Evolutionary conservation across 306 rosid genomes (phyloP).

Genomic region (Citrullus colocynthis): DNA sequence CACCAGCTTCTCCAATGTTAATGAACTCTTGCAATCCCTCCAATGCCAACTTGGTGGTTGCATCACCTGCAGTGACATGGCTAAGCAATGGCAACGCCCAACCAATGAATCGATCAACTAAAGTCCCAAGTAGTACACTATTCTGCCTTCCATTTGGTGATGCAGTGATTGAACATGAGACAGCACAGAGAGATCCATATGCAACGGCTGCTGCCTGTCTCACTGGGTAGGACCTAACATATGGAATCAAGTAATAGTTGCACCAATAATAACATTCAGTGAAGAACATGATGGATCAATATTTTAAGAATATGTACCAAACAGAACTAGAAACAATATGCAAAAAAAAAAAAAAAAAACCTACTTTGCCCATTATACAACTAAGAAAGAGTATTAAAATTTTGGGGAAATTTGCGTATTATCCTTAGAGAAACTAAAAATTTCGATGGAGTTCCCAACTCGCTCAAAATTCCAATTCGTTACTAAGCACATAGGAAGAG

Average conservation of each 20-base stretch:
- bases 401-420: background rate
- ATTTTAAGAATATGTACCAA: background rate
- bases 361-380: background rate
- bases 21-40: slow-evolving; percentile 75
- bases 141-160: slow-evolving; percentile 64
- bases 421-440: background rate
- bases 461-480: background rate
- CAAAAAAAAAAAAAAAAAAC: background rate
- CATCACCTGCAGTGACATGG: slow-evolving; percentile 38
- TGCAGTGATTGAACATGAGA: slow-evolving; percentile 45
- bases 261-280: slow-evolving; percentile 1
- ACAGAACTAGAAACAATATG: background rate
- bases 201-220: slow-evolving; percentile 68
- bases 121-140: slow-evolving; percentile 47
- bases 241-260: slow-evolving; percentile 4
- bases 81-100: slow-evolving; percentile 84
- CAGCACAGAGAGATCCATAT: slow-evolving; percentile 73
- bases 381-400: background rate
- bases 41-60: slow-evolving; percentile 53
- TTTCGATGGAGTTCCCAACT: background rate
- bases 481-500: background rate
- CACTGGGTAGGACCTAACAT: slow-evolving; percentile 42
- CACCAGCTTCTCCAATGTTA: slow-evolving; percentile 56
- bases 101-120: slow-evolving; percentile 75
- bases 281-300: background rate